Evolutionary conservation across 2,329 filamentous ascomycete species (phyloP), one percentile per base, ranked within the genome.

Genomic region (Bipolaris zeicola): DNA sequence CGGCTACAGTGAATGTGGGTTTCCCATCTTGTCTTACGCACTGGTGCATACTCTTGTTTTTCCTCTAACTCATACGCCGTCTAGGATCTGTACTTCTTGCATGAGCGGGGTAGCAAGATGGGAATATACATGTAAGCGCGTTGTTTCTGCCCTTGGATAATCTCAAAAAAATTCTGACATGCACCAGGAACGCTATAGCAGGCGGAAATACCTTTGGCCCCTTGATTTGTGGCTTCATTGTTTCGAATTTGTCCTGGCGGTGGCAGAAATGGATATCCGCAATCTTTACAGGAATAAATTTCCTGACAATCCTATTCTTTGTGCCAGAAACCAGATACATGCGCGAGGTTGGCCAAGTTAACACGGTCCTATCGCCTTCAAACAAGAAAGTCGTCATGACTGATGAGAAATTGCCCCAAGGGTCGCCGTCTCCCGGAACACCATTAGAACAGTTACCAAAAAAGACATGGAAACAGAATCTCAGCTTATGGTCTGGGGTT

Each of bases 161-260:
- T 22, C 20, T 31, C 18, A 18, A 39, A 16, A 10, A 7, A 6
- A 38, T 13, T 31, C 42, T 45, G 42, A 45, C 11, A 14, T 33
- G n/a, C 26, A 22, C 5, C 16, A 63, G 59, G 61, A 75, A 73
- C 50, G 65, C 70, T 3, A 77, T 77, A 41, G 61, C 69, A 13
- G 71, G 74, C 6, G 76, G 76, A 6, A 77, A 78, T 54, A 76
- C 74, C 1, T 55, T 79, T 16, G 76, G 77, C 0, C 76, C 75
- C 6, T 50, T 78, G 18, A 72, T 78, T 20, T 78, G 76, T 34
- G 76, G 75, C 3, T 77, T 77, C 52, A 65, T 78, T 10, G 64
- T 76, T 6, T 65, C 72, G n/a, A 64, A 65, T 6, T 58, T 76
- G 3, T 66, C 65, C 14, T 77, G 75, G 75, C 61, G 76, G 1